A percentile compares a stretch with the other conserved stretches of the same genome.
Conservation (phyloP, 177 flowering plant genomes). For the Tripterygium wilfordii region DNA sequence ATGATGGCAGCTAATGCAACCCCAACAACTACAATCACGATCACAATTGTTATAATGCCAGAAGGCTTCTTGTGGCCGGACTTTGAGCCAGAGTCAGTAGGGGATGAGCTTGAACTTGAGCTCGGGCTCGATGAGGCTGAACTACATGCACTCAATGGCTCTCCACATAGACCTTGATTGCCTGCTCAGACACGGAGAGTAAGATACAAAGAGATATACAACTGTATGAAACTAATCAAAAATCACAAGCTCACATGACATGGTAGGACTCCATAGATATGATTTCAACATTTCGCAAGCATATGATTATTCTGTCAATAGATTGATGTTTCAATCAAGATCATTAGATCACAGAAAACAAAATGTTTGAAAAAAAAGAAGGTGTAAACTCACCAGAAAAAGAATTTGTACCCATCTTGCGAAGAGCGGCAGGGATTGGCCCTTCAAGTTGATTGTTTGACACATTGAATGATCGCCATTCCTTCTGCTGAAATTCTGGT, state of each 20-base stretch:
- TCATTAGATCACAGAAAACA: too few relatives aligned
- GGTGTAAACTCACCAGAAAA: slow-evolving; percentile 26
- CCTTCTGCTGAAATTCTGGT: slow-evolving; percentile 25
- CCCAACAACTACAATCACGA: slow-evolving; percentile 13
- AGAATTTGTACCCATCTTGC: slow-evolving; percentile 10
- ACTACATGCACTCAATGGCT: slow-evolving; percentile 35
- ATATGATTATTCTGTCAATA: too few relatives aligned
- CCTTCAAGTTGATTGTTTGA: slow-evolving; percentile 43
- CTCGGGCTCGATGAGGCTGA: background rate
- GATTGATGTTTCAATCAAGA: too few relatives aligned
- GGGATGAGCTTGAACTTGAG: background rate
- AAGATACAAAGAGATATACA: background rate
- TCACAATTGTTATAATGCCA: slow-evolving; percentile 2
- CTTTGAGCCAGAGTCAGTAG: background rate
- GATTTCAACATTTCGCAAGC: too few relatives aligned
- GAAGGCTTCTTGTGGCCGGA: slow-evolving; percentile 5
- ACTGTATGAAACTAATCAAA: too few relatives aligned
- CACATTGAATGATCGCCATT: slow-evolving; percentile 16
- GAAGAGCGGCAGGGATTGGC: slow-evolving; percentile 30
- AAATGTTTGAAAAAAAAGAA: background rate
- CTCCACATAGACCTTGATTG: slow-evolving; percentile 56
- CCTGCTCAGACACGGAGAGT: slow-evolving; percentile 26
- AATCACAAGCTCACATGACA: too few relatives aligned
- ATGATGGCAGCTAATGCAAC: slow-evolving; percentile 19
- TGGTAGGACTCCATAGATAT: too few relatives aligned